Evolutionary conservation across 1,139 yeast species (phyloP), one percentile per base, ranked within the genome.

Genomic region (Pichia sp.): DNA sequence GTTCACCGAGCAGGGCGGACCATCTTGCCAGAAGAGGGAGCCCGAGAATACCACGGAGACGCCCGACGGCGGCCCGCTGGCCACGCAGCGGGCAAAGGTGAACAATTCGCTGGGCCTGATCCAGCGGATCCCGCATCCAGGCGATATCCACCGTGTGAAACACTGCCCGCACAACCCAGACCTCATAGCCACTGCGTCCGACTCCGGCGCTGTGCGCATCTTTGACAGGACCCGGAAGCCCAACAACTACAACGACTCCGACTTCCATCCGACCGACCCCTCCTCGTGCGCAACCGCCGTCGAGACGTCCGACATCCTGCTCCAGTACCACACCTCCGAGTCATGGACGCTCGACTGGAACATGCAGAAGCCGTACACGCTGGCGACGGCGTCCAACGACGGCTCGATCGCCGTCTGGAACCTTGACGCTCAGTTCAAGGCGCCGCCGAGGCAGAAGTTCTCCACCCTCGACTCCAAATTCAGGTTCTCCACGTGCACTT

Each of bases 121-220:
- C 4, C 72, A 70, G 48, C 57, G 63, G 34, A 67, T 69, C 6
- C 66, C 68, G 8, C 72, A 68, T 52, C 45, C 55, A 13, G 63
- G 62, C 4, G 72, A 70, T 45, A 74, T 92, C 52, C 89, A 90
- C 65, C 77, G 88, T 61, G 96, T 97, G 1, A 79, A 95, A 45
- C 85, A 81, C 68, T 82, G 87, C 81, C 96, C 97, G 0, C 87
- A 84, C 61, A 80, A 86, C 62, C 78, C 90, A 4, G 79, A 78
- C 53, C 70, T 86, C 1, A 80, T 90, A 8, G 95, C 96, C 2
- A 83, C 96, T 0, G 81, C 90, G 58, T 60, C 66, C 5, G 61
- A 64, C 48, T 45, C 55, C 6, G 72, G 72, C 7, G 40, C 50
- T 11, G 59, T 64, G 4, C 59, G 59, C 2, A 67, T 81, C 4